These are phyloP conservation scores for Tuber magnatum DNA, from an alignment of 495 filamentous ascomycete species.

Conservation along the genomic window DNA sequence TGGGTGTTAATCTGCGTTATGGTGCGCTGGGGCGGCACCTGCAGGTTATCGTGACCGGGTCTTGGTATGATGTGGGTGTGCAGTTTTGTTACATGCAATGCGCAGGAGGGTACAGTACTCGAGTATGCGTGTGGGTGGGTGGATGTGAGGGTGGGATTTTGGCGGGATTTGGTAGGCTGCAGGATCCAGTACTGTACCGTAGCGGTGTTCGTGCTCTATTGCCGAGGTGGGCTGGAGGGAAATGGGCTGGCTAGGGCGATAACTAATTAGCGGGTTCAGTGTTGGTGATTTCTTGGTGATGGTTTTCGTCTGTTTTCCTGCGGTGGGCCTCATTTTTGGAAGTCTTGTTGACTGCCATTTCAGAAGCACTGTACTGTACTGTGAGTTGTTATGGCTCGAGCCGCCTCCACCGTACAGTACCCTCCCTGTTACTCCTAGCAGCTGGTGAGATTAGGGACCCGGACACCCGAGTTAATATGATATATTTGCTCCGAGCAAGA, in stretches of 20 bases:
- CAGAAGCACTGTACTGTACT: not conserved
- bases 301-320: not conserved
- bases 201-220: not conserved
- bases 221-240: not conserved
- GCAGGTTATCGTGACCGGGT: not conserved
- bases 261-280: not conserved
- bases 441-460: too few species aligned
- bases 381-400: not conserved
- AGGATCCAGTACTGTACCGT: too few species aligned
- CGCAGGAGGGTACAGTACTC: too few species aligned
- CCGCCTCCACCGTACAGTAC: not conserved
- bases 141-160: not conserved
- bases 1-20: not conserved
- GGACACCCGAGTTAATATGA: too few species aligned
- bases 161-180: not conserved
- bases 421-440: too few species aligned
- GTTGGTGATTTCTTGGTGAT: not conserved
- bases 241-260: too few species aligned
- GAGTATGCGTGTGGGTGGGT: not conserved
- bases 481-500: too few species aligned
- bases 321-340: not conserved
- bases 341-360: not conserved
- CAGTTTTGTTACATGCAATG: not conserved
- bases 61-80: conserved; percentile 5
- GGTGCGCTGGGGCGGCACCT: not conserved